A percentile compares a stretch with the other conserved stretches of the same genome.
Evolutionary conservation across 305 asterid genomes (phyloP).

Genomic region (Fraxinus platypoda): DNA sequence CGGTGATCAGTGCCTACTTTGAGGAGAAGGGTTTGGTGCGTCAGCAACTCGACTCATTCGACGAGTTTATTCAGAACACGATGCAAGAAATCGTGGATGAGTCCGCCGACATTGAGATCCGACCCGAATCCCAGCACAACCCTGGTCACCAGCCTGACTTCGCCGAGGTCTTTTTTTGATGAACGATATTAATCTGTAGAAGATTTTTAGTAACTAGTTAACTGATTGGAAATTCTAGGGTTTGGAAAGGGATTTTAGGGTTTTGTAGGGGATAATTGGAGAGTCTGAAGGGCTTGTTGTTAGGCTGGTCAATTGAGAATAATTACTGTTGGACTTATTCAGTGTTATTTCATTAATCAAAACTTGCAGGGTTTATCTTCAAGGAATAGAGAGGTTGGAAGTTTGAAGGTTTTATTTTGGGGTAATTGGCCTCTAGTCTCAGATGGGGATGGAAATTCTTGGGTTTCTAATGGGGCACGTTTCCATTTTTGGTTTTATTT

Average conservation of each 20-base stretch:
- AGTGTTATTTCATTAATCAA: neutral
- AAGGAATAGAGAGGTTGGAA: neutral
- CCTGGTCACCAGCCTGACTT: slow-evolving; percentile 87
- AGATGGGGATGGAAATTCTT: neutral
- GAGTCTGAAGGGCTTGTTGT: neutral
- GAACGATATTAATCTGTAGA: neutral
- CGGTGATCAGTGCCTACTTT: slow-evolving; percentile 93
- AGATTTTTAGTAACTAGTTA: neutral
- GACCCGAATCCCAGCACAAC: slow-evolving; percentile 93
- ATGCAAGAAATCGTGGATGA: slow-evolving; percentile 98
- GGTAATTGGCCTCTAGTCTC: neutral
- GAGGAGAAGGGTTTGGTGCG: slow-evolving; percentile 96
- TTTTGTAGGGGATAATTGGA: neutral
- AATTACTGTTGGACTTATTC: neutral
- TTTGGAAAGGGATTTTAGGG: slow-evolving; percentile 16
- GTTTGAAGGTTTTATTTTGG: neutral
- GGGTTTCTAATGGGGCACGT: neutral
- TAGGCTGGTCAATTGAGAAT: neutral
- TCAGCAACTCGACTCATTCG: slow-evolving; percentile 92
- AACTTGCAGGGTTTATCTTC: neutral
- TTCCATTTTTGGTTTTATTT: neutral
- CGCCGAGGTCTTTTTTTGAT: slow-evolving; percentile 58
- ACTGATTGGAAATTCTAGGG: neutral
- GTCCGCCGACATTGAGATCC: slow-evolving; percentile 91
- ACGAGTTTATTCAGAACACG: slow-evolving; percentile 93